phyloP scores from a whole-genome alignment of 139 green algal genomes.

The Spirogloea muscicola region DNA sequence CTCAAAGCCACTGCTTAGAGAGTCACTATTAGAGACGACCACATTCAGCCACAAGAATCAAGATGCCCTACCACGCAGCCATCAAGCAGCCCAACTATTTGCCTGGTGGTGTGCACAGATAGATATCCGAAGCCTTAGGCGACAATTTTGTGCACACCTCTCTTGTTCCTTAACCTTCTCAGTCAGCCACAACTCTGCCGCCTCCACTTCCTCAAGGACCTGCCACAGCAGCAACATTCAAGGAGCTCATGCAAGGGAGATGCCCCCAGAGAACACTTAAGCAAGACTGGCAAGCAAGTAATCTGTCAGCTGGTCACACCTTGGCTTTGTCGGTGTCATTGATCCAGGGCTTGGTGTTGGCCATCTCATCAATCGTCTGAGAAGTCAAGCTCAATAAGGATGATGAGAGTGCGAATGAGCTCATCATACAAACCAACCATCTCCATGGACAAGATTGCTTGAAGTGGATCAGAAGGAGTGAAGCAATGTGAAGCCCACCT shows the following conservation, averaged over 20 bases:
- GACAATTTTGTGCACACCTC: not conserved
- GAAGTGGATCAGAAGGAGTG: constrained; percentile 8
- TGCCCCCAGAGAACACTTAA: not conserved
- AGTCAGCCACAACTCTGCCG: constrained; percentile 3
- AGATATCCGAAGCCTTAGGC: not conserved
- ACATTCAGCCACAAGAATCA: too few relatives aligned
- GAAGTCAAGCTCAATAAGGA: not conserved
- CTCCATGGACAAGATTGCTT: too few relatives aligned
- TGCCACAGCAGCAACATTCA: not conserved
- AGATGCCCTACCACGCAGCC: not conserved
- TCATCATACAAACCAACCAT: not conserved
- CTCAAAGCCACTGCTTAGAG: not conserved
- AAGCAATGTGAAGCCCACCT: constrained; percentile 3
- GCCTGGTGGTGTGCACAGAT: not conserved
- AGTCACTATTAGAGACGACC: too few relatives aligned
- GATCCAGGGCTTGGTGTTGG: constrained; percentile 20
- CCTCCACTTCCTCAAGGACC: constrained; percentile 15
- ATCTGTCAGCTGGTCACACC: constrained; percentile 9
- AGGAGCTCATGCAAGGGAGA: not conserved
- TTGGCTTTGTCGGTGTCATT: constrained; percentile 5
- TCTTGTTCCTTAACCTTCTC: constrained; percentile 11
- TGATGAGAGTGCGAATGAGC: not conserved
- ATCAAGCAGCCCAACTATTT: not conserved
- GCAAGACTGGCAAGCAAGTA: not conserved
- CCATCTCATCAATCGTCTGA: constrained; percentile 9